A percentile compares a stretch with the other conserved stretches of the same genome.
Evolutionary conservation across 2,329 filamentous ascomycete species (phyloP).

Genomic region (Pseudocercospora fijiensis): DNA sequence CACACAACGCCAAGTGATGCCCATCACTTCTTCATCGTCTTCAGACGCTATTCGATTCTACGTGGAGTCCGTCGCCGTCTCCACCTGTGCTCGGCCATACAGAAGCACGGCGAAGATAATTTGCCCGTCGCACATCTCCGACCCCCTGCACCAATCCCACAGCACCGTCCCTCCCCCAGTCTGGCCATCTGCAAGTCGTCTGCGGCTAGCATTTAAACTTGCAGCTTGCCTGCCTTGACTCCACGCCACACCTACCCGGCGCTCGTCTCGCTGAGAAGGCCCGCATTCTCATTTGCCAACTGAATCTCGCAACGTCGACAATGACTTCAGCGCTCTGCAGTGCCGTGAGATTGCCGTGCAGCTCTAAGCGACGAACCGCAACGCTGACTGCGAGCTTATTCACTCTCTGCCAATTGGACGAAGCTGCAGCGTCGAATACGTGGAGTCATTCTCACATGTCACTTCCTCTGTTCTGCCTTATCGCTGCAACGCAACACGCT

Average conservation of each 20-base stretch:
- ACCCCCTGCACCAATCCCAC: conserved; percentile 19
- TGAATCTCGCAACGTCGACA: conserved; percentile 24
- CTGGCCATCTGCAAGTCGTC: conserved; percentile 14
- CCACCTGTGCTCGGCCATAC: conserved; percentile 22
- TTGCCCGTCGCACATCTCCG: conserved; percentile 7
- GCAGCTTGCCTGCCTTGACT: conserved; percentile 18
- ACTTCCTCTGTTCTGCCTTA: conserved; percentile 23
- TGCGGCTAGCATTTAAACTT: conserved; percentile 18
- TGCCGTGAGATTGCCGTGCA: conserved; percentile 30
- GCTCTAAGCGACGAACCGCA: conserved; percentile 10
- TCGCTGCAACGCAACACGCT: conserved; percentile 27
- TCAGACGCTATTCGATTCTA: conserved; percentile 6
- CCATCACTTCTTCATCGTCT: conserved; percentile 5
- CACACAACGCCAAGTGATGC: background rate
- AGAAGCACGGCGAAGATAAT: conserved; percentile 19
- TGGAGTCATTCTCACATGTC: conserved; percentile 30
- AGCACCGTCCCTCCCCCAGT: conserved; percentile 22
- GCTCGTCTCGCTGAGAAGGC: conserved; percentile 12
- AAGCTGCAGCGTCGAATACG: conserved; percentile 9
- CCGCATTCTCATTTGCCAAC: conserved; percentile 19
- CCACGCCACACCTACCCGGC: conserved; percentile 1
- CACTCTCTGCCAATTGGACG: conserved; percentile 18
- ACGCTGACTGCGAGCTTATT: conserved; percentile 20
- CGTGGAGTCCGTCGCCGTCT: conserved; percentile 17
- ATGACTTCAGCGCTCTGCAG: conserved; percentile 23